Evolutionary conservation across 208 protist species (phyloP).

Genomic region (Trypanosoma brucei): DNA sequence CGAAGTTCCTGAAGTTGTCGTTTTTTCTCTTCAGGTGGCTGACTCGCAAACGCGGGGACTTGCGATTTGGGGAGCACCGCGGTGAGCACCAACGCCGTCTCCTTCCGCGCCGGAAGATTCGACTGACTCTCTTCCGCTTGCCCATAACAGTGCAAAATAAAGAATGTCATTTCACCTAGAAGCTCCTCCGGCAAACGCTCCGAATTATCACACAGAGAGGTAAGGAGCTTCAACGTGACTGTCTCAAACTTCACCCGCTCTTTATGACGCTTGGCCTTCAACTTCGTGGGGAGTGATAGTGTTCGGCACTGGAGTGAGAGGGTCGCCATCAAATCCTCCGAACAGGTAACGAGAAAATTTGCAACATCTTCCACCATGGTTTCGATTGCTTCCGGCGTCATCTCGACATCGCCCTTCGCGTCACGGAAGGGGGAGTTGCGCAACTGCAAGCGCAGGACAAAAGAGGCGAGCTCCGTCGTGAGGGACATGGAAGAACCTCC

Average conservation of each 20-base stretch:
- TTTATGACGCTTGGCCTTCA: slow-evolving; percentile 32
- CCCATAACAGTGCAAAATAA: slow-evolving; percentile 62
- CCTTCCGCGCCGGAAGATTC: slow-evolving; percentile 31
- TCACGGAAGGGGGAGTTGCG: slow-evolving; percentile 38
- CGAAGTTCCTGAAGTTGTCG: slow-evolving; percentile 82
- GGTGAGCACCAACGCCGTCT: slow-evolving; percentile 65
- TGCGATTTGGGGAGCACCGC: slow-evolving; percentile 62
- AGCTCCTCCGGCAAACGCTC: slow-evolving; percentile 52
- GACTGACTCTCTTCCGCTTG: slow-evolving; percentile 21
- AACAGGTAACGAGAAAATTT: slow-evolving; percentile 53
- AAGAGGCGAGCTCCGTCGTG: slow-evolving; percentile 58
- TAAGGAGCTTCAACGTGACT: slow-evolving; percentile 52
- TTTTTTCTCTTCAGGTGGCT: slow-evolving; percentile 60
- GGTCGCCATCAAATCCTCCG: slow-evolving; percentile 43
- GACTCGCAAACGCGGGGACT: slow-evolving; percentile 60
- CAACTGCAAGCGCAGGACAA: slow-evolving; percentile 69
- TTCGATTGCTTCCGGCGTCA: slow-evolving; percentile 61
- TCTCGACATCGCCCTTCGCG: slow-evolving; percentile 56
- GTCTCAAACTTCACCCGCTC: slow-evolving; percentile 67
- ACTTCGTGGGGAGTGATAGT: slow-evolving; percentile 25
- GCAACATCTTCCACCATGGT: slow-evolving; percentile 49
- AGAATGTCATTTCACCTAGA: slow-evolving; percentile 59
- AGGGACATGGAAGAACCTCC: slow-evolving; percentile 25
- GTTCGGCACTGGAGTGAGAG: slow-evolving; percentile 60
- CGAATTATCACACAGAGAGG: slow-evolving; percentile 49